A percentile compares a stretch with the other conserved stretches of the same genome.
phyloP scores from a whole-genome alignment of 164 flowering plant genomes.

The Magnolia sinica region DNA sequence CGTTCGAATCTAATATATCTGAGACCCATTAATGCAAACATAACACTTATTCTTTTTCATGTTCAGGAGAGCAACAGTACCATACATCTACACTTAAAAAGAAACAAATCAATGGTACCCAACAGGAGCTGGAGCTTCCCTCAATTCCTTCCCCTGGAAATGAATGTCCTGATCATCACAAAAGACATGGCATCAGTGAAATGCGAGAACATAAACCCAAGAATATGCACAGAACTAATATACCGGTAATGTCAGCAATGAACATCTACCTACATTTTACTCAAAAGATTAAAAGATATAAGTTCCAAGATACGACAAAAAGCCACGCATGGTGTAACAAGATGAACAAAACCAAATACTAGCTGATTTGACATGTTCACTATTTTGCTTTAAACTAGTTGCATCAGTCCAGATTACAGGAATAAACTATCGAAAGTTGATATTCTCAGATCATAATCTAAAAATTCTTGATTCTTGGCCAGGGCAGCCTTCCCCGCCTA shows the following conservation, averaged over 20 bases:
- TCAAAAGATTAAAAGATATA: background rate
- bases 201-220: background rate
- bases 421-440: background rate
- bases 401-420: background rate
- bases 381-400: background rate
- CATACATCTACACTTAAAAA: background rate
- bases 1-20: background rate
- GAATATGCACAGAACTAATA: no score
- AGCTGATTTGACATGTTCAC: background rate
- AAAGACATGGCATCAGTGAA: background rate
- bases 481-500: no score
- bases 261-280: no score
- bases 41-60: no score
- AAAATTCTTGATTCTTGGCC: no score
- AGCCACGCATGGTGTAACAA: background rate
- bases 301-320: no score
- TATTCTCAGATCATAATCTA: no score
- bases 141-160: slow-evolving; percentile 70
- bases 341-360: background rate
- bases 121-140: slow-evolving; percentile 79
- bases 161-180: slow-evolving; percentile 68
- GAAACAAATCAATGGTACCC: slow-evolving; percentile 52
- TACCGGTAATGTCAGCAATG: no score
- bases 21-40: background rate
- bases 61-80: no score